Conservation (phyloP, 148 eudicot genomes). For the Dysphania ambrosioides region DNA sequence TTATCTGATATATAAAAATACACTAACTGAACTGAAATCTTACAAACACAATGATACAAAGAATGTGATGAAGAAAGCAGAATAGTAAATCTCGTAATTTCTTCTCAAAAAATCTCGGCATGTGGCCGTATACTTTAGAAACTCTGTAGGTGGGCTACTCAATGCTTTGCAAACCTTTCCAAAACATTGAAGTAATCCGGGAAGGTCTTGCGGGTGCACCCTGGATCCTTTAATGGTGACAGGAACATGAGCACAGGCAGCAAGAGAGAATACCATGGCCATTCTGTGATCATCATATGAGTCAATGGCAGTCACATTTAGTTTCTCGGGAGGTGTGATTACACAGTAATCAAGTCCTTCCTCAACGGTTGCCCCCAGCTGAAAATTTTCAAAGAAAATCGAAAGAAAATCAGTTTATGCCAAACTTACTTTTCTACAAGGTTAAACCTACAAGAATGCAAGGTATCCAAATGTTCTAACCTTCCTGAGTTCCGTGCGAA, state of each 20-base stretch:
- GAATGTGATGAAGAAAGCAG: neutral
- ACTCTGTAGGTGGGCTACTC: conserved; percentile 6
- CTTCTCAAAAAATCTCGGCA: neutral
- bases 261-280: conserved; percentile 99
- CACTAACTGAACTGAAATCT: neutral
- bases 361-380: conserved; percentile 98
- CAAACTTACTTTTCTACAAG: neutral
- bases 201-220: conserved; percentile 95
- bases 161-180: conserved; percentile 59
- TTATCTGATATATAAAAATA: conserved; percentile 11
- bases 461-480: conserved; percentile 28
- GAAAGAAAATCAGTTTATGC: neutral
- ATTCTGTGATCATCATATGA: conserved; percentile 95
- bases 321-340: conserved; percentile 87
- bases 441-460: neutral
- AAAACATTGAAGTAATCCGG: conserved; percentile 95
- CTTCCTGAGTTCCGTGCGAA: conserved; percentile 99
- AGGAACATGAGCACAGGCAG: conserved; percentile 89
- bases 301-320: conserved; percentile 79
- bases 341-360: conserved; percentile 95
- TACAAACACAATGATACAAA: conserved; percentile 26
- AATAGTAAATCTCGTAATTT: neutral
- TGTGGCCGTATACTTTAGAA: neutral
- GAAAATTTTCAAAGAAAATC: conserved; percentile 12
- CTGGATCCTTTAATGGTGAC: conserved; percentile 92